phyloP scores from a whole-genome alignment of 1,284 basidiomycete genomes.

The Apiotrichum gracile region DNA sequence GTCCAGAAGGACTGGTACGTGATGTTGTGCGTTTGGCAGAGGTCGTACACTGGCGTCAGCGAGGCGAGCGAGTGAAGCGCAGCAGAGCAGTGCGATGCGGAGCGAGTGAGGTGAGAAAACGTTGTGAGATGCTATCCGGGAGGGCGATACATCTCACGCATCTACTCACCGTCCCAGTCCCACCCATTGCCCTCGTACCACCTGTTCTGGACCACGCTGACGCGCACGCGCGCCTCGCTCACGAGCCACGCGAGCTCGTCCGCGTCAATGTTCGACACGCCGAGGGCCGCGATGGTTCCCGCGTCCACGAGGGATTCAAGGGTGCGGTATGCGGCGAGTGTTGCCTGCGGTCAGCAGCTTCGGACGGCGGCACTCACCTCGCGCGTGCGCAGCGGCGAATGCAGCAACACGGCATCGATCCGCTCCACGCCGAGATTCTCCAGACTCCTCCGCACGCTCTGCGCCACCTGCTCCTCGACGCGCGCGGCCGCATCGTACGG shows the following conservation, averaged over 20 bases:
- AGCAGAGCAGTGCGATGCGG: conserved; percentile 54
- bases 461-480: conserved; percentile 57
- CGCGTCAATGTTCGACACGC: conserved; percentile 67
- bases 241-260: conserved; percentile 54
- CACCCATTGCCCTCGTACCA: conserved; percentile 75
- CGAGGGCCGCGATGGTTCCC: conserved; percentile 60
- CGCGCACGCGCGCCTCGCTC: conserved; percentile 49
- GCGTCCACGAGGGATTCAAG: conserved; percentile 58
- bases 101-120: too few species aligned
- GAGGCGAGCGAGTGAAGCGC: too few species aligned
- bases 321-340: conserved; percentile 60
- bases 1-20: conserved; percentile 86
- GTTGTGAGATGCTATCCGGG: too few species aligned
- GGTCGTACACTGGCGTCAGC: conserved; percentile 26
- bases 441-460: conserved; percentile 62
- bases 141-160: background rate
- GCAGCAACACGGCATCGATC: conserved; percentile 68
- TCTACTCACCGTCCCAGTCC: conserved; percentile 54
- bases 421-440: conserved; percentile 62
- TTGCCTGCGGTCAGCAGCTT: conserved; percentile 45
- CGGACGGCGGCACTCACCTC: too few species aligned
- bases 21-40: conserved; percentile 52
- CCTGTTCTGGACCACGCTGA: conserved; percentile 70
- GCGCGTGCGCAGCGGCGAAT: conserved; percentile 61
- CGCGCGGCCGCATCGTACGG: conserved; percentile 61